phyloP scores from a whole-genome alignment of 2,329 filamentous ascomycete species.

The Epichloe glyceriae region DNA sequence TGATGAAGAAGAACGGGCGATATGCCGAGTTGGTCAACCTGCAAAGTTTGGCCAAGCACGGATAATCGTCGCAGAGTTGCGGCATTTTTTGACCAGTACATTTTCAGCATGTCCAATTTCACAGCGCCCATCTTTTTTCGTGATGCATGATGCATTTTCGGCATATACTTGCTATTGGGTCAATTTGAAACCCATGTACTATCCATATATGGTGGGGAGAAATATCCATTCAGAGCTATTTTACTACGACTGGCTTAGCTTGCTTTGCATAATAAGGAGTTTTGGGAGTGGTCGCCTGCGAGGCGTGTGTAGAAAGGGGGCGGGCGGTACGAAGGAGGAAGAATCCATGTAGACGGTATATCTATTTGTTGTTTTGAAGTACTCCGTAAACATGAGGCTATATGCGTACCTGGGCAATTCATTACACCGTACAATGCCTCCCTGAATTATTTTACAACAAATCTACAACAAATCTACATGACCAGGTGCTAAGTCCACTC shows the following conservation, averaged over 20 bases:
- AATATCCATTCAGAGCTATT: neutral
- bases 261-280: conserved; percentile 1
- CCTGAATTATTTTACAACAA: no score
- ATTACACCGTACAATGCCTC: no score
- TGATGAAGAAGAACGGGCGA: conserved; percentile 56
- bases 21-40: conserved; percentile 71
- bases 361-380: no score
- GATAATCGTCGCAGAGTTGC: conserved; percentile 8
- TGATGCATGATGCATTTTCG: neutral
- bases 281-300: neutral
- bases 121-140: no score
- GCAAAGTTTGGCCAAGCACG: conserved; percentile 58
- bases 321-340: neutral
- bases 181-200: neutral
- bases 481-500: no score
- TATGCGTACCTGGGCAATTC: no score
- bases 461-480: no score
- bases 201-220: neutral
- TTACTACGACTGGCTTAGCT: neutral
- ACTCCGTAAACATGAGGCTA: no score
- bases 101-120: no score
- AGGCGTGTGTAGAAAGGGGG: neutral
- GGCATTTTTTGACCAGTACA: no score
- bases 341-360: no score
- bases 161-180: neutral